Base-by-base conservation (phyloP, 371 early-diverging fungal genomes). In the Coemansia sp. region DNA sequence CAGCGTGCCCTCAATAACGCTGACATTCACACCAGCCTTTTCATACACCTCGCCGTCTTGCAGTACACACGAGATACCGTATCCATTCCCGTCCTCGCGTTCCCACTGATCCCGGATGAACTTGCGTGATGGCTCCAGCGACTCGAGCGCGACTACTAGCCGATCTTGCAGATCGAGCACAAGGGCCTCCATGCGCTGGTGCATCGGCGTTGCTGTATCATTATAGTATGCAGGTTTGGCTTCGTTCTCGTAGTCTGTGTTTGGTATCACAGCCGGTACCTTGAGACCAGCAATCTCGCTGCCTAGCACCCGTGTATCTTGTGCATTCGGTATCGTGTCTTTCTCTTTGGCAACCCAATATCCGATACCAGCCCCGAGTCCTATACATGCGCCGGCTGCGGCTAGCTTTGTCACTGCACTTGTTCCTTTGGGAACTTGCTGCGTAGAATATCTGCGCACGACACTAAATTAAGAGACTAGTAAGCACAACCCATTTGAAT, bases 1-100 rank as follows among this genome's bases (percentile, higher is more conserved):
- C 14, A 94, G 81, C 42, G 87, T 85, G 26, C 94, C 91, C 50
- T 90, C 85, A 8, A 94, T 89, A 7, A 91, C 84, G 23, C 91
- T 90, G 21, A 94, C 88, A 44, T 87, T 91, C 4, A 95, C 97
- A 39, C 97, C 99, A 5, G 96, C 99, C 86, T 97, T 96, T 69
- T 95, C 96, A 81, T 95, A 92, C 7, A 93, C 92, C 59, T 86
- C 87, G 60, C 96, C 96, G 64, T 91, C 91, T 65, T 95, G 93
- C 62, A 98, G 71, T 18, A 97, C 95, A 78, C 93, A 93, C 16
- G 96, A 93, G 63, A 92, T 88, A 20, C 99, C 98, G 67, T 89
- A 91, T 7, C 98, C 98, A 25, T 65, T 61, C 33, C 86, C 88
- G 77, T 94, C 91, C 16, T 82, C 78, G 14, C 97, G 86, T 50